Conservation (phyloP, 2,329 filamentous ascomycete species). For the Trichophyton schoenleinii region DNA sequence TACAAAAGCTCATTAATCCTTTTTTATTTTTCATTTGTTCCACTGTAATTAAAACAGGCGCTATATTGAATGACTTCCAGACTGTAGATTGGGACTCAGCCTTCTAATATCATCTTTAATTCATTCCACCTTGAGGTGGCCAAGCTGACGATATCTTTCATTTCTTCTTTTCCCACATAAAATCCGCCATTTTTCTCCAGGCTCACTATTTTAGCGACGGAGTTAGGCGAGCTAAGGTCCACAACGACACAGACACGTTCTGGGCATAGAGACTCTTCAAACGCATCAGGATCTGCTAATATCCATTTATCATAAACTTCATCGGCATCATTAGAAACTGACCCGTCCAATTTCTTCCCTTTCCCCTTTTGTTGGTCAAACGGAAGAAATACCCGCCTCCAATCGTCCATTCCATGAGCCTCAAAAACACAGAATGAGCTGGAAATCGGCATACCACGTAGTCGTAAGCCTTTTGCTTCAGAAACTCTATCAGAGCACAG, state of each 20-base stretch:
- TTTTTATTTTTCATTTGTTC: neutral
- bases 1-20: neutral
- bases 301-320: slow-evolving; percentile 52
- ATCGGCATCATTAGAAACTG: slow-evolving; percentile 6
- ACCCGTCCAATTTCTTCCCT: slow-evolving; percentile 36
- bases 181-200: slow-evolving; percentile 78
- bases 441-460: slow-evolving; percentile 59
- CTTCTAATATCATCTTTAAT: slow-evolving; percentile 34
- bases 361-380: slow-evolving; percentile 24
- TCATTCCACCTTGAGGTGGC: slow-evolving; percentile 55
- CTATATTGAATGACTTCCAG: neutral
- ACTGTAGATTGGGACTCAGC: neutral
- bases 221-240: slow-evolving; percentile 40
- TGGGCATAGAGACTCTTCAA: slow-evolving; percentile 74
- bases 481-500: slow-evolving; percentile 55
- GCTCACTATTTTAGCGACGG: slow-evolving; percentile 45
- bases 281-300: slow-evolving; percentile 73
- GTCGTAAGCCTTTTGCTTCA: slow-evolving; percentile 43
- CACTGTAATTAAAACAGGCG: neutral
- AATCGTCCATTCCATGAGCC: slow-evolving; percentile 36
- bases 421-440: slow-evolving; percentile 69
- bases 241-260: slow-evolving; percentile 76
- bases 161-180: slow-evolving; percentile 50
- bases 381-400: slow-evolving; percentile 27
- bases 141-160: slow-evolving; percentile 47